phyloP scores from a whole-genome alignment of 139 green algal genomes.

The Auxenochlorella protothecoides region DNA sequence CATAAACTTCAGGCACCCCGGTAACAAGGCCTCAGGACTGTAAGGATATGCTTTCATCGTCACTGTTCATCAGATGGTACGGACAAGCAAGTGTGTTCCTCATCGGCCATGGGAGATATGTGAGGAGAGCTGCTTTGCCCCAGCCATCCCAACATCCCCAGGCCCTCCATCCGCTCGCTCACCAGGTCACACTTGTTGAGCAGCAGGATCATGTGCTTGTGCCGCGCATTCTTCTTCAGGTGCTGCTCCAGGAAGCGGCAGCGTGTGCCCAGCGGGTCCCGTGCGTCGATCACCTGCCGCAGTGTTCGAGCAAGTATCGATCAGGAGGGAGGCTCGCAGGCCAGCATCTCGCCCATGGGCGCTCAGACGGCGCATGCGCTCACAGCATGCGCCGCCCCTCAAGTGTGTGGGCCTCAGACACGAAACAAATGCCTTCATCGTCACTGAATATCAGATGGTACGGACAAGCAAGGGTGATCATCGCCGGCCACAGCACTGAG shows the following conservation, averaged over 20 bases:
- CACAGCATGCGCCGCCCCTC: no score
- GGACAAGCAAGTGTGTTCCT: slow-evolving; percentile 35
- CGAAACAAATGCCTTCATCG: not conserved
- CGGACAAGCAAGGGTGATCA: slow-evolving; percentile 35
- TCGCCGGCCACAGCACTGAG: not conserved
- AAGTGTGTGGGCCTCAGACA: no score
- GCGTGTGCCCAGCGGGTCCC: slow-evolving; percentile 90
- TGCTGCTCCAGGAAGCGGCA: slow-evolving; percentile 89
- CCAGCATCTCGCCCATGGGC: no score
- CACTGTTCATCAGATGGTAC: slow-evolving; percentile 42
- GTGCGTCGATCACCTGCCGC: slow-evolving; percentile 85
- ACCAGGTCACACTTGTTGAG: slow-evolving; percentile 97
- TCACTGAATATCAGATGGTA: slow-evolving; percentile 41
- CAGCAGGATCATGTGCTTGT: slow-evolving; percentile 97
- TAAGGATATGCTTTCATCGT: slow-evolving; percentile 3
- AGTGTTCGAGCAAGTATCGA: not conserved
- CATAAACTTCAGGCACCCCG: no score
- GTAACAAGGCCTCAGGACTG: no score
- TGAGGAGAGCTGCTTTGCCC: not conserved
- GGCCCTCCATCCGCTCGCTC: not conserved
- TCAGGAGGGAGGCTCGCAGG: no score
- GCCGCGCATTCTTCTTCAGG: slow-evolving; percentile 75
- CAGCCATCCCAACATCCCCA: not conserved
- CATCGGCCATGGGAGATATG: not conserved
- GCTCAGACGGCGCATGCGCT: no score